A percentile compares a stretch with the other conserved stretches of the same genome.
phyloP scores from a whole-genome alignment of 2,329 filamentous ascomycete species.

The Diaporthe eres region DNA sequence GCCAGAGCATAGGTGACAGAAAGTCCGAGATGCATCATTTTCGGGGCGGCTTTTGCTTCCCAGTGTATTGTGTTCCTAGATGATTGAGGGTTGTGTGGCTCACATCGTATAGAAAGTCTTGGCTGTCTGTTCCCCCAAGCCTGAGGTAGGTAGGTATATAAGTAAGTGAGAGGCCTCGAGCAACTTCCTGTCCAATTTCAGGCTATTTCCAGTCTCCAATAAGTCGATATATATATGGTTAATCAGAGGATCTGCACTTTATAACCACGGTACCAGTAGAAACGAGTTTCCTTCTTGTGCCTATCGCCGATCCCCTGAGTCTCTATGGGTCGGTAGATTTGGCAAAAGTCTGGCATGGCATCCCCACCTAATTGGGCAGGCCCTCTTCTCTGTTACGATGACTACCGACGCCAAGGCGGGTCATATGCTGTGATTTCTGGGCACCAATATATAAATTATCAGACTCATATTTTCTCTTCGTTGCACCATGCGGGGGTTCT shows the following conservation, averaged over 20 bases:
- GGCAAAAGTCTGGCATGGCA: constrained; percentile 12
- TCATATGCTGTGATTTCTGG: not conserved
- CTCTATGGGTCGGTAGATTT: constrained; percentile 1
- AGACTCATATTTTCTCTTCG: not conserved
- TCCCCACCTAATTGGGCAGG: not conserved
- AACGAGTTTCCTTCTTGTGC: not conserved
- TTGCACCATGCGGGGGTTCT: constrained; percentile 1
- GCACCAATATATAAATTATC: constrained; percentile 6
- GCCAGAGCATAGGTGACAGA: constrained; percentile 49
- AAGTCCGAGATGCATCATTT: constrained; percentile 50
- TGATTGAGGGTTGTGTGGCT: not conserved
- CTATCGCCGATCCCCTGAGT: not conserved
- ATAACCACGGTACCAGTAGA: not conserved
- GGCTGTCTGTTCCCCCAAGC: constrained; percentile 11
- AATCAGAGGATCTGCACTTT: constrained; percentile 10
- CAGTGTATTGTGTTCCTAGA: constrained; percentile 27
- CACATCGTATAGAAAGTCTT: not conserved
- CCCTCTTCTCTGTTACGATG: not conserved
- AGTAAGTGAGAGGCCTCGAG: constrained; percentile 5
- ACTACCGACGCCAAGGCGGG: constrained; percentile 9
- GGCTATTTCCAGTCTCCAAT: constrained; percentile 11
- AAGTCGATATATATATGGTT: not conserved
- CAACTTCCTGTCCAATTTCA: constrained; percentile 8
- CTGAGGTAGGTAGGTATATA: constrained; percentile 20
- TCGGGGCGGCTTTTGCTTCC: constrained; percentile 44